Conservation (phyloP, 192 early-diverging fungal species). For the Anaeromyces robustus region DNA sequence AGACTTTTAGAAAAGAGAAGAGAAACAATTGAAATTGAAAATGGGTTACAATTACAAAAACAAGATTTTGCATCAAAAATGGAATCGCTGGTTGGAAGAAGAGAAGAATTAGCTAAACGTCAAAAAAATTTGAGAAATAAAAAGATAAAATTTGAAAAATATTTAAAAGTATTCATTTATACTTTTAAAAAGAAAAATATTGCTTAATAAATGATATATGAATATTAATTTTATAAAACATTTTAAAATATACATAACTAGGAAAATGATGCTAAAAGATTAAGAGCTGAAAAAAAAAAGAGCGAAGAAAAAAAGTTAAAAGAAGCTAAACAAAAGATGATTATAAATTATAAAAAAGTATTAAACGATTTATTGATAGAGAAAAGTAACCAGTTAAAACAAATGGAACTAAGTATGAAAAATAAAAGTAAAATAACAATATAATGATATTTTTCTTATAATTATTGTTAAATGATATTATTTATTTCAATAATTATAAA, state of each 20-base stretch:
- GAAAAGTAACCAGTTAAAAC: constrained; percentile 25
- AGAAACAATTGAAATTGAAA: constrained; percentile 50
- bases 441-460: too few species aligned
- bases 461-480: too few species aligned
- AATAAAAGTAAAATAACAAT: too few species aligned
- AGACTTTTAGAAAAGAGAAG: constrained; percentile 36
- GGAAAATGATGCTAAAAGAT: constrained; percentile 52
- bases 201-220: too few species aligned
- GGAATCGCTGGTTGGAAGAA: constrained; percentile 30
- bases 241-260: too few species aligned
- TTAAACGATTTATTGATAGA: constrained; percentile 13
- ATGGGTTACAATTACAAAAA: constrained; percentile 36
- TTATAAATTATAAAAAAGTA: constrained; percentile 18
- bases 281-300: constrained; percentile 41
- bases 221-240: too few species aligned
- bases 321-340: constrained; percentile 36
- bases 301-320: constrained; percentile 33
- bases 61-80: constrained; percentile 51
- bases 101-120: constrained; percentile 40
- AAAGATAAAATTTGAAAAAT: constrained; percentile 47
- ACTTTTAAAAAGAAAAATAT: too few species aligned
- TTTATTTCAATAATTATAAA: background rate
- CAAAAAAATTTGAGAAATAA: constrained; percentile 33
- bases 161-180: constrained; percentile 30
- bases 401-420: constrained; percentile 11